Base-by-base conservation (phyloP, 2,329 filamentous ascomycete species). In the Talaromyces verruculosus region DNA sequence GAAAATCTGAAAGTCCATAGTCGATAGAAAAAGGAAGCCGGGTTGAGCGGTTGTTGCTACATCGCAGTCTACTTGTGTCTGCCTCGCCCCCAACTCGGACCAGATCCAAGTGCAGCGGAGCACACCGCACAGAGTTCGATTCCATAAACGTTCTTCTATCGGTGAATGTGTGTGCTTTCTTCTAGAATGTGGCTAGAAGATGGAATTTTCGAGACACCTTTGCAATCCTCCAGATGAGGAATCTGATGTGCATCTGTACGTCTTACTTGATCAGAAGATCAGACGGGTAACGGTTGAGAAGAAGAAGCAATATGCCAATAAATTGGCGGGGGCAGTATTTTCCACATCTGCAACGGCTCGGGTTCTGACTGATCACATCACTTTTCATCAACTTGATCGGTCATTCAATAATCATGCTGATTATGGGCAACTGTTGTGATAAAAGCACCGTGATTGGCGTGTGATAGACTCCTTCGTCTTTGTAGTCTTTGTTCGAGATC, bases 311-410 rank as follows among this genome's bases (percentile, higher is more conserved):
- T 22, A 22, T 22, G n/a, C 10, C 19, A 47, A 25, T 47, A 47
- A 7, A 47, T 15, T 25, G 19, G 6, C 8, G 11, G n/a, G 45
- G 45, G 45, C 19, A 47, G 45, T 47, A 22, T 22, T 47, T n/a
- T 13, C 47, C 30, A 43, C 17, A 3, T 35, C 51, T 19, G 30
- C 51, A 22, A 10, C 13, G 28, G 25, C 49, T 22, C 30, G 1
- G 30, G 4, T 35, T 55, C 49, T 55, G 49, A 55, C 30, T 53
- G 49, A 53, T 33, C 49, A 53, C 49, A 53, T 53, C 49, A 33
- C 8, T n/a, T 30, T 15, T 53, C n/a, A 6, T 33, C 15, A 8
- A n/a, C 7, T 11, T n/a, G 51, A 55, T 19, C 30, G 13, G n/a
- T 37, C 51, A 35, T 55, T 35, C 51, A 13, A 37, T 35, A 55